These are phyloP conservation scores for Alternaria sp. DNA, from an alignment of 2,329 filamentous ascomycete species.

Conservation along the genomic window DNA sequence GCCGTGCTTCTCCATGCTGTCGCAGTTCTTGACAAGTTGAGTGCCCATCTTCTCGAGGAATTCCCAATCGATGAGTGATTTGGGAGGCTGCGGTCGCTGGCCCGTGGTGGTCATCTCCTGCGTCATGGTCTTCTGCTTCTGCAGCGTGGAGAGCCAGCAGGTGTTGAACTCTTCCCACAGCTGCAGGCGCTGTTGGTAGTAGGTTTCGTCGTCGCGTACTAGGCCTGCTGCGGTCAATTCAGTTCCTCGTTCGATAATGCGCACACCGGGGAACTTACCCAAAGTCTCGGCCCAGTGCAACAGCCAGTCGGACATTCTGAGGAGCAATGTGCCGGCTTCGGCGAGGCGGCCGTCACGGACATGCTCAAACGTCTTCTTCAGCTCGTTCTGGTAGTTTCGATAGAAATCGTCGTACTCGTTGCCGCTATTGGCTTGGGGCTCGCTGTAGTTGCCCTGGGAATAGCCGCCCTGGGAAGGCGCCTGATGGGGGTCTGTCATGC, in stretches of 20 bases:
- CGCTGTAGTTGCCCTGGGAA: slow-evolving; percentile 39
- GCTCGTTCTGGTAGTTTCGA: slow-evolving; percentile 63
- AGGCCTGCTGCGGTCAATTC: slow-evolving; percentile 74
- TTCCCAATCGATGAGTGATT: slow-evolving; percentile 71
- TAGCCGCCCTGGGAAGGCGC: slow-evolving; percentile 49
- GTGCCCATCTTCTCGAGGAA: slow-evolving; percentile 80
- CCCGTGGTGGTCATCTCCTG: slow-evolving; percentile 65
- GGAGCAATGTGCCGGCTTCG: slow-evolving; percentile 64
- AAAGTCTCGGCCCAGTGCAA: slow-evolving; percentile 69
- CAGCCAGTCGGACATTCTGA: slow-evolving; percentile 71
- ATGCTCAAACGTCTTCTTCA: slow-evolving; percentile 72
- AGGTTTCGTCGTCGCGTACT: slow-evolving; percentile 78
- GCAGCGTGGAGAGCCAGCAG: slow-evolving; percentile 83
- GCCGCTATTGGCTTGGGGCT: slow-evolving; percentile 49
- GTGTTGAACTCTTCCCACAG: slow-evolving; percentile 96
- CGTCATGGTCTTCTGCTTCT: slow-evolving; percentile 80
- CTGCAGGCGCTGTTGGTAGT: slow-evolving; percentile 77
- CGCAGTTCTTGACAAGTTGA: slow-evolving; percentile 81
- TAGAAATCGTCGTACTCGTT: slow-evolving; percentile 71
- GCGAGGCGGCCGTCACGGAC: slow-evolving; percentile 67
- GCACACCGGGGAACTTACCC: slow-evolving; percentile 59
- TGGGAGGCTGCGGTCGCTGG: slow-evolving; percentile 63
- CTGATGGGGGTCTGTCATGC: slow-evolving; percentile 60
- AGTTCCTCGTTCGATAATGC: slow-evolving; percentile 45
- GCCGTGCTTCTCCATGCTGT: slow-evolving; percentile 87